These are phyloP conservation scores for Fusarium luffae DNA, from an alignment of 2,329 filamentous ascomycete species.

Conservation along the genomic window DNA sequence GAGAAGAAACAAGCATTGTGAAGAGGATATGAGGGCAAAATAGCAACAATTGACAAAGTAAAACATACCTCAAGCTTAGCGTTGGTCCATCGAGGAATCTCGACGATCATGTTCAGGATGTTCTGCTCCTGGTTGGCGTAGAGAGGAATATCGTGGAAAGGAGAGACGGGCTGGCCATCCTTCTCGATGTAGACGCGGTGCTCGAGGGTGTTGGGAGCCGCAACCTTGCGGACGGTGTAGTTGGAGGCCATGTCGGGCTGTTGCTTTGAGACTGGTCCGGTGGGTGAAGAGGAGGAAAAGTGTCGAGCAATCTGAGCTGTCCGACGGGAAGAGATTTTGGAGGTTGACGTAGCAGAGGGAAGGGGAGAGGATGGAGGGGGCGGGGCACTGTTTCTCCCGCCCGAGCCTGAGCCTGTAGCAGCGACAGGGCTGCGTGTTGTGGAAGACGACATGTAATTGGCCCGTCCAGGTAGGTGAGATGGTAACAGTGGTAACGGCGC, in stretches of 20 bases:
- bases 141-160: conserved; percentile 98
- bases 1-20: background rate
- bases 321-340: conserved; percentile 61
- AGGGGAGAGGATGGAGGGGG: conserved; percentile 52
- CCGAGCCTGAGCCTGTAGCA: conserved; percentile 30
- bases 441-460: conserved; percentile 43
- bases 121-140: conserved; percentile 97
- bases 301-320: conserved; percentile 67
- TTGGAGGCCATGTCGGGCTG: conserved; percentile 64
- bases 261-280: conserved; percentile 23
- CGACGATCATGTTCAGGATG: conserved; percentile 98
- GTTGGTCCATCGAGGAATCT: conserved; percentile 99
- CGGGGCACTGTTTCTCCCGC: conserved; percentile 47
- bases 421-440: conserved; percentile 41
- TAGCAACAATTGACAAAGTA: background rate
- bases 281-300: conserved; percentile 53
- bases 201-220: conserved; percentile 90
- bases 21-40: background rate
- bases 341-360: conserved; percentile 40
- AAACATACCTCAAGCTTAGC: conserved; percentile 93
- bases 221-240: conserved; percentile 89
- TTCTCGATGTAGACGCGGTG: conserved; percentile 98
- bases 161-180: conserved; percentile 92
- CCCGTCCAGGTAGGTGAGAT: conserved; percentile 35
- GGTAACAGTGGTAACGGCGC: conserved; percentile 22